phyloP scores from a whole-genome alignment of 345 rosid species.

The Cardamine chenopodiifolia region DNA sequence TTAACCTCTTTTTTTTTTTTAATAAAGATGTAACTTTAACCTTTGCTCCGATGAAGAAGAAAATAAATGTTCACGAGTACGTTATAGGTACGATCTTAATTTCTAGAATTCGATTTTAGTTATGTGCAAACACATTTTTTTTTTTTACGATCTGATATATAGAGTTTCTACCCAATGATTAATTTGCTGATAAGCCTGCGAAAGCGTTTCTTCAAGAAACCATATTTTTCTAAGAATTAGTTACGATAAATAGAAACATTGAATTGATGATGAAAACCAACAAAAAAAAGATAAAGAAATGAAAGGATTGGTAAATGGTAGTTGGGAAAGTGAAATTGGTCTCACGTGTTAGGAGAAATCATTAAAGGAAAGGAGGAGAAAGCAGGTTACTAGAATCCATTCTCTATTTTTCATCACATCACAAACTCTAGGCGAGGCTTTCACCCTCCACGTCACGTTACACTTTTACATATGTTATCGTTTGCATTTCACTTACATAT shows the following conservation, averaged over 20 bases:
- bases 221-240: constrained; percentile 10
- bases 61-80: neutral
- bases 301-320: constrained; percentile 17
- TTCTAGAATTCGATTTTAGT: neutral
- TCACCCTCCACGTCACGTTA: too few species aligned
- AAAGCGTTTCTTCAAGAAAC: neutral
- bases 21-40: too few species aligned
- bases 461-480: too few species aligned
- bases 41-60: neutral
- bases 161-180: constrained; percentile 10
- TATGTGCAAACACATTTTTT: neutral
- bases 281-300: too few species aligned
- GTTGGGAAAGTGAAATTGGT: constrained; percentile 27
- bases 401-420: constrained; percentile 15
- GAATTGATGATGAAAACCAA: neutral
- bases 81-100: neutral
- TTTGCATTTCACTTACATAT: too few species aligned
- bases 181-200: neutral
- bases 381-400: constrained; percentile 24
- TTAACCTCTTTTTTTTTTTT: neutral
- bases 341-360: constrained; percentile 25
- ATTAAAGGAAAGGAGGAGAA: constrained; percentile 15
- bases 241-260: constrained; percentile 26
- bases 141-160: neutral
- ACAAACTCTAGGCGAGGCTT: too few species aligned